These are phyloP conservation scores for Kwoniella dendrophila DNA, from an alignment of 768 basidiomycete genomes.

Conservation along the genomic window DNA sequence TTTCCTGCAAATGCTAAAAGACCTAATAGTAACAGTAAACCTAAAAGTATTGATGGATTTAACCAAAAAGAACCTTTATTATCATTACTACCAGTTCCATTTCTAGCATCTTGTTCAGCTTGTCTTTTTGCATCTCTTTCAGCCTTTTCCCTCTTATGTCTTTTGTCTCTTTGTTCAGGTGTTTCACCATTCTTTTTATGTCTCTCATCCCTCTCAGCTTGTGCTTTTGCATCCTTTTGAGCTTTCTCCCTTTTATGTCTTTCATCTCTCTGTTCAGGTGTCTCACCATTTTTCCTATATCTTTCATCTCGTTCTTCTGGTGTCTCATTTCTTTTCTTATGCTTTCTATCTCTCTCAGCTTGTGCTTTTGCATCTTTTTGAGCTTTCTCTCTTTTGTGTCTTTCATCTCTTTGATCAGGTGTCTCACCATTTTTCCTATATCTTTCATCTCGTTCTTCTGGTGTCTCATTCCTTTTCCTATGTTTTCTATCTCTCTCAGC, in stretches of 20 bases:
- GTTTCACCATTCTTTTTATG: not conserved
- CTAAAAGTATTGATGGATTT: slow-evolving; percentile 22
- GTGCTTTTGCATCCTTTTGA: not conserved
- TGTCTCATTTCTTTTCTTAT: slow-evolving; percentile 1
- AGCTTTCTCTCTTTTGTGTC: not conserved
- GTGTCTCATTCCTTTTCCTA: slow-evolving; percentile 2
- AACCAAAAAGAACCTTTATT: not conserved
- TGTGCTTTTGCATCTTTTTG: not conserved
- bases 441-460: not conserved
- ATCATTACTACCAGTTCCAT: no score
- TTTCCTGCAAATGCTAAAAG: slow-evolving; percentile 13
- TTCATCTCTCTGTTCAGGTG: not conserved
- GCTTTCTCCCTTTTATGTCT: not conserved
- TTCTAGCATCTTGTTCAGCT: not conserved
- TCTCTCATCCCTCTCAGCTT: slow-evolving; percentile 6
- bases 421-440: not conserved
- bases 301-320: not conserved
- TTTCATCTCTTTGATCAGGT: not conserved
- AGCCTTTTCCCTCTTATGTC: slow-evolving; percentile 2
- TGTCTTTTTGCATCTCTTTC: slow-evolving; percentile 7
- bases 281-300: not conserved
- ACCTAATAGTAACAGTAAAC: slow-evolving; percentile 18
- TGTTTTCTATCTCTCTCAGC: not conserved
- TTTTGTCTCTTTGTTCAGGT: not conserved
- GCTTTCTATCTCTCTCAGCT: not conserved